Conservation (phyloP, 805 yeast species). For the Wickerhamomyces bisporus region DNA sequence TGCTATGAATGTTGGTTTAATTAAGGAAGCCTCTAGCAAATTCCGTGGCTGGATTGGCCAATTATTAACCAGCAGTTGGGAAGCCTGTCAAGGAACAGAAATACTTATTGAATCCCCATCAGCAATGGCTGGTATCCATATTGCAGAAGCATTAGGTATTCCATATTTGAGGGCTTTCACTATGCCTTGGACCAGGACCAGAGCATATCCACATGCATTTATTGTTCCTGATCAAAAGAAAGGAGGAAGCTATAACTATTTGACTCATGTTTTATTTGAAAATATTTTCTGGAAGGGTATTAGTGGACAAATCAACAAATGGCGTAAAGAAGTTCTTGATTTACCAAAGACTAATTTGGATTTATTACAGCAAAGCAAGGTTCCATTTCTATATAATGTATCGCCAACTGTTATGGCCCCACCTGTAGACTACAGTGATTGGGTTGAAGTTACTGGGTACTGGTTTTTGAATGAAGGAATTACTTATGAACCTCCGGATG, state of each 20-base stretch:
- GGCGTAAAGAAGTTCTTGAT: constrained; percentile 69
- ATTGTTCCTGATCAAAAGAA: constrained; percentile 89
- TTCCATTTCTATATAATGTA: constrained; percentile 85
- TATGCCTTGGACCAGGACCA: constrained; percentile 97
- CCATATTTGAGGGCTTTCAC: constrained; percentile 95
- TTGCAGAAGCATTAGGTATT: constrained; percentile 85
- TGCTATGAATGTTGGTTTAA: constrained; percentile 72
- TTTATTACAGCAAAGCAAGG: constrained; percentile 65
- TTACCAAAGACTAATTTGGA: constrained; percentile 68
- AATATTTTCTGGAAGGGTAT: constrained; percentile 92
- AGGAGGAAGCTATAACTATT: constrained; percentile 88
- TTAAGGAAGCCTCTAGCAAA: constrained; percentile 75
- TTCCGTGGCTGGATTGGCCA: constrained; percentile 83
- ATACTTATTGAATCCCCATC: constrained; percentile 92
- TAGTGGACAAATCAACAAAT: constrained; percentile 76
- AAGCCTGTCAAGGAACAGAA: constrained; percentile 77
- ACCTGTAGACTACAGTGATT: constrained; percentile 86
- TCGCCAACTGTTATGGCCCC: constrained; percentile 90
- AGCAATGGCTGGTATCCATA: constrained; percentile 92
- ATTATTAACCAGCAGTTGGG: constrained; percentile 70
- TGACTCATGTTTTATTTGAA: constrained; percentile 91
- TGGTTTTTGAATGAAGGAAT: constrained; percentile 80
- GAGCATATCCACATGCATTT: constrained; percentile 96
- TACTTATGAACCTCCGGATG: constrained; percentile 55
- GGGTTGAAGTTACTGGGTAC: constrained; percentile 95